Base-by-base conservation (phyloP, 2,329 filamentous ascomycete species). In the Fusarium udum region DNA sequence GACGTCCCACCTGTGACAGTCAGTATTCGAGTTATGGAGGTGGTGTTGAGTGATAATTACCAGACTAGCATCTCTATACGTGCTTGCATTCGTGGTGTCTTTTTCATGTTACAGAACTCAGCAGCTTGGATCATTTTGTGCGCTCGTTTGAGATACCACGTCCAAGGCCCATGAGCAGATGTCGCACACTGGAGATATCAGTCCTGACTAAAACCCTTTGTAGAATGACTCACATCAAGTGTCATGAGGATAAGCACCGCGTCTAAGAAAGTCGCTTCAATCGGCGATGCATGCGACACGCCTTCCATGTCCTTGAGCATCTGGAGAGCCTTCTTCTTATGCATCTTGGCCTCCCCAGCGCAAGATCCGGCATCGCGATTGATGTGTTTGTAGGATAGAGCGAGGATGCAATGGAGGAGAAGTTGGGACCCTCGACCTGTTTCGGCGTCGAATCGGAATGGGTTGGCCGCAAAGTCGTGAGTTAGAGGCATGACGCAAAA, bases 21-120 rank as follows among this genome's bases (percentile, higher is more conserved):
- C 3, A 52, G 6, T 24, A 12, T 14, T 26, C 0, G 6, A 3
- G 7, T 2, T 26, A 3, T 26, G 18, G 7, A 26, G 9, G 0
- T 3, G 4, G 31, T 10, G 6, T 6, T 34, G 24, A 0, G 31
- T 20, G 1, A 11, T 36, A 10, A 0, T 11, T 36, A 36, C 48
- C 48, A 52, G 16, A 52, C 48, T 7, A 52, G 18, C 48, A 52
- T 52, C n/a, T 52, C 48, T 36, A 52, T 52, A 1, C 48, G 31
- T 36, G 48, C 48, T 36, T 52, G 48, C 48, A 52, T 52, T 20
- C 48, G 31, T 0, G 48, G 48, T 15, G 48, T 52, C 13, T 52
- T 36, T 6, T 36, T 52, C 48, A 34, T 52, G 2, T 36, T 52
- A 9, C 48, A 52, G n/a, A 36, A 36, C 2, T 52, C 48, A 0